phyloP scores from a whole-genome alignment of 2,329 filamentous ascomycete species.

The Cladosporium sp. region DNA sequence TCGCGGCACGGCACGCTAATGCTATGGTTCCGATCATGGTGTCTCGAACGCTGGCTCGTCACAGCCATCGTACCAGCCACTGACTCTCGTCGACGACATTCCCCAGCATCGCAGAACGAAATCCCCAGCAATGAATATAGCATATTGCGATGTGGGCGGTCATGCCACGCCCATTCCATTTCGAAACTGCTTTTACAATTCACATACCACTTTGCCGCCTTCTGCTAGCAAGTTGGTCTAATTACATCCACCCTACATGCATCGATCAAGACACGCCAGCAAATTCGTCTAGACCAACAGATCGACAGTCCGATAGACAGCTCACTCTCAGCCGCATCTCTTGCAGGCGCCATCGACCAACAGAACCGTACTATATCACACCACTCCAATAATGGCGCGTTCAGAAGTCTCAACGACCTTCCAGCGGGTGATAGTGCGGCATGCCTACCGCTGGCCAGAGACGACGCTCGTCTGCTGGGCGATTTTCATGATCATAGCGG shows the following conservation, averaged over 20 bases:
- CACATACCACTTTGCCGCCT: background rate
- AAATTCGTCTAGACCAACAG: background rate
- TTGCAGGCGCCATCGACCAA: background rate
- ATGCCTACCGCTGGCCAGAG: constrained; percentile 62
- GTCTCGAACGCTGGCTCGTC: constrained; percentile 6
- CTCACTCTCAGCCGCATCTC: background rate
- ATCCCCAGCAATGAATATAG: background rate
- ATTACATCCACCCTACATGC: no score
- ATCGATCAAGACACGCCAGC: background rate
- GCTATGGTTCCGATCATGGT: background rate
- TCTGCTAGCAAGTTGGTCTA: no score
- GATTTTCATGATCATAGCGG: constrained; percentile 56
- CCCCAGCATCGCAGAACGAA: background rate
- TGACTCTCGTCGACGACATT: background rate
- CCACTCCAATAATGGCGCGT: constrained; percentile 4
- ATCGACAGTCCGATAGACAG: background rate
- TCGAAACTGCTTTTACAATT: background rate
- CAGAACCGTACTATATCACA: background rate
- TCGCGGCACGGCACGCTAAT: background rate
- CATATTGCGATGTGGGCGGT: background rate
- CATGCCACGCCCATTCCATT: background rate
- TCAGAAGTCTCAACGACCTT: constrained; percentile 10
- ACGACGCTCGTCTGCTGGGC: constrained; percentile 62
- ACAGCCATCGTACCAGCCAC: constrained; percentile 11
- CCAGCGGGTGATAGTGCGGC: constrained; percentile 39